Percentiles rank a stretch among this genome's conserved stretches.
These are phyloP conservation scores for Saturnispora dispora DNA, from an alignment of 805 yeast species.

Conservation along the genomic window DNA sequence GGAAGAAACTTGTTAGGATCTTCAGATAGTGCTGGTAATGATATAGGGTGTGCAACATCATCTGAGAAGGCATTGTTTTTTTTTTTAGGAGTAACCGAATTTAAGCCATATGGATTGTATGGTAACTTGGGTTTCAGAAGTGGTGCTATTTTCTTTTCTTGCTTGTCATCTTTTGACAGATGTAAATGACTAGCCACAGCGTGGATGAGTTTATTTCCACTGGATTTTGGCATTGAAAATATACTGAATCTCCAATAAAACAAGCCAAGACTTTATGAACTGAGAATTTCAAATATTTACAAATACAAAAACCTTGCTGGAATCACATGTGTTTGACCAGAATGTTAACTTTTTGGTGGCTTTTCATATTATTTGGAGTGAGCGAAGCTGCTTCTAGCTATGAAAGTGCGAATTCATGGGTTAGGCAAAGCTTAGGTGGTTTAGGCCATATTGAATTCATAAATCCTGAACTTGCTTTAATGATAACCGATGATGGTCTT, in stretches of 20 bases:
- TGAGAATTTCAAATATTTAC: not conserved
- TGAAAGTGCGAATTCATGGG: not conserved
- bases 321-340: not conserved
- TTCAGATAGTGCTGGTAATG: constrained; percentile 48
- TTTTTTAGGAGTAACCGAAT: constrained; percentile 17
- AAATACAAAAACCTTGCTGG: not conserved
- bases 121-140: constrained; percentile 29
- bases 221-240: constrained; percentile 1
- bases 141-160: constrained; percentile 1
- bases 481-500: constrained; percentile 10
- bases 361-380: not conserved
- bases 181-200: constrained; percentile 3
- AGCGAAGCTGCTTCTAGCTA: not conserved
- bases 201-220: not conserved
- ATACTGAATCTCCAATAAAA: not conserved
- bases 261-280: not conserved
- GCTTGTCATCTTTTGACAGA: not conserved
- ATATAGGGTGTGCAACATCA: constrained; percentile 1
- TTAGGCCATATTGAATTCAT: not conserved
- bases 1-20: constrained; percentile 63
- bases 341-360: constrained; percentile 4
- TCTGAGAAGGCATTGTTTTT: not conserved
- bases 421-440: not conserved
- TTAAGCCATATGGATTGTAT: constrained; percentile 57
- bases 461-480: constrained; percentile 12